Percentiles rank a stretch among this genome's conserved stretches.
These are phyloP conservation scores for Trametes punicea DNA, from an alignment of 768 basidiomycete species.

Conservation along the genomic window DNA sequence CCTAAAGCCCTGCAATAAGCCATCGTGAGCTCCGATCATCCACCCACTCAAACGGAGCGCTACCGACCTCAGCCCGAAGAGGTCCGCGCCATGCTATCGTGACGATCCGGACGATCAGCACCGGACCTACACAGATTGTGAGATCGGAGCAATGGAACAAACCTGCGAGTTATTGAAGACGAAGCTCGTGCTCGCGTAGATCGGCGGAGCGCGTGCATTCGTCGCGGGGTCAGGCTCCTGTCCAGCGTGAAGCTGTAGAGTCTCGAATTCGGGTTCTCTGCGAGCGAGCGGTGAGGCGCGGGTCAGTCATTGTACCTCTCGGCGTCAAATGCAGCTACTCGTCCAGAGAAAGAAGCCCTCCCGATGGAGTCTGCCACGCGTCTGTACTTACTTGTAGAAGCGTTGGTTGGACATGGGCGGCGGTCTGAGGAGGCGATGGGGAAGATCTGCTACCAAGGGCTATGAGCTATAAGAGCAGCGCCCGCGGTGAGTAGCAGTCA, in stretches of 20 bases:
- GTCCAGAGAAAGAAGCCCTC: background rate
- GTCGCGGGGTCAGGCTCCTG: slow-evolving; percentile 61
- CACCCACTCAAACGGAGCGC: too few species aligned
- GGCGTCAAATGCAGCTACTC: too few species aligned
- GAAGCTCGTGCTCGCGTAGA: slow-evolving; percentile 71
- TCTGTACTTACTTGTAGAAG: slow-evolving; percentile 10
- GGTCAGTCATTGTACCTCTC: too few species aligned
- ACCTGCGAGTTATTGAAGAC: slow-evolving; percentile 72
- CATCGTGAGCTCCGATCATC: too few species aligned
- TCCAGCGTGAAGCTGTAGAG: slow-evolving; percentile 77
- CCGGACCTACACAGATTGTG: background rate
- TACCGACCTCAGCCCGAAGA: slow-evolving; percentile 57
- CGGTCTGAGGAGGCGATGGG: background rate
- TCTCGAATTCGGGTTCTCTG: slow-evolving; percentile 68
- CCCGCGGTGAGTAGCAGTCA: background rate
- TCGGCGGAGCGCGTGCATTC: slow-evolving; percentile 74
- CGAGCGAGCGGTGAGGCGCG: too few species aligned
- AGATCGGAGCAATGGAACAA: background rate
- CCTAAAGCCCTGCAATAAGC: slow-evolving; percentile 42
- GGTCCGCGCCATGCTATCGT: slow-evolving; percentile 62
- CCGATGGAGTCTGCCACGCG: background rate
- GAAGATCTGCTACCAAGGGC: background rate
- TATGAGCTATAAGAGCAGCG: background rate
- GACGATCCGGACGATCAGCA: background rate
- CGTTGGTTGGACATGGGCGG: slow-evolving; percentile 11